Evolutionary conservation across 108 stramenopile species (phyloP).

Genomic region (Pseudonitzschia multiseries): DNA sequence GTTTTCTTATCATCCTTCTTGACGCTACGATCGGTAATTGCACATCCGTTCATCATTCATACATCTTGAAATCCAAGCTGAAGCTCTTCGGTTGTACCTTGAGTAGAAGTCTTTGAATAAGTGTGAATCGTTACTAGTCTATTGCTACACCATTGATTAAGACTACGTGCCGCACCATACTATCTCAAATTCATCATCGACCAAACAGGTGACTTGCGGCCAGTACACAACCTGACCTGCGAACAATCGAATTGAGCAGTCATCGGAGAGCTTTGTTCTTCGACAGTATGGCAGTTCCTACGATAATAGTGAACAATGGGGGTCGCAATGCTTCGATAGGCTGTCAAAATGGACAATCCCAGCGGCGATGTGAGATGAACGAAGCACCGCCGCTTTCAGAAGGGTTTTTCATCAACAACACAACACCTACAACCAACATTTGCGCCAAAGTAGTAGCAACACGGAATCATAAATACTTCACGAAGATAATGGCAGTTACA

Average conservation of each 20-base stretch:
- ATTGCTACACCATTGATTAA: not conserved
- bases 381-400: not conserved
- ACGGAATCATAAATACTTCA: conserved; percentile 1
- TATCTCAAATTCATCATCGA: not conserved
- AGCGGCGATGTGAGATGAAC: conserved; percentile 5
- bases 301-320: conserved; percentile 6
- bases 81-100: too few relatives aligned
- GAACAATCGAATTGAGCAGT: conserved; percentile 4
- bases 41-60: not conserved
- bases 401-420: not conserved
- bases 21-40: not conserved
- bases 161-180: not conserved
- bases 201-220: not conserved
- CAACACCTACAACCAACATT: not conserved
- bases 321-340: not conserved
- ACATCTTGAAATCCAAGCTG: not conserved
- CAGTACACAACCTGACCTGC: not conserved
- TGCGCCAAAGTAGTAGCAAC: not conserved
- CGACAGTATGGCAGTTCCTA: not conserved
- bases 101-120: too few relatives aligned
- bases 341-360: not conserved
- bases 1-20: not conserved
- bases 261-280: not conserved
- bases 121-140: not conserved
- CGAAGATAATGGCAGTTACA: conserved; percentile 3